Evolutionary conservation across 371 early-diverging fungal species (phyloP).

Genomic region (Polyrhizophydium stewartii): DNA sequence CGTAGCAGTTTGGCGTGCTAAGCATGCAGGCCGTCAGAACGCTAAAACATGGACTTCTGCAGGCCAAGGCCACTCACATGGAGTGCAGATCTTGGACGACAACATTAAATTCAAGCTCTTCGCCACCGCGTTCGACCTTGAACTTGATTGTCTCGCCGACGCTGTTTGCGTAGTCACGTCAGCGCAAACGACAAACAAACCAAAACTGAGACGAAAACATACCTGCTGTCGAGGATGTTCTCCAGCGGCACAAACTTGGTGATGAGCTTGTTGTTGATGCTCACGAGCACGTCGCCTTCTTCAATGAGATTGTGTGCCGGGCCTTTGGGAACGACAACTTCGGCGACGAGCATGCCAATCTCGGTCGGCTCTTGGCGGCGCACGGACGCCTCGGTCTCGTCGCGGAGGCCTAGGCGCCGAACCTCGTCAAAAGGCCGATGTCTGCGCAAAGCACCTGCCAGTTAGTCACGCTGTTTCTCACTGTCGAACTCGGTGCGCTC

Average conservation of each 20-base stretch:
- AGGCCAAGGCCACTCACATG: constrained; percentile 29
- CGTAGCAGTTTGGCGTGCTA: constrained; percentile 39
- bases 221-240: constrained; percentile 60
- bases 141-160: constrained; percentile 59
- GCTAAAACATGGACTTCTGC: not conserved
- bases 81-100: constrained; percentile 71
- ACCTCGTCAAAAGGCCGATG: constrained; percentile 47
- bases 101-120: constrained; percentile 48
- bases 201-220: not conserved
- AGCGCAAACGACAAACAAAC: not conserved
- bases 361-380: constrained; percentile 66
- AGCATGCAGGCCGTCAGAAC: not conserved
- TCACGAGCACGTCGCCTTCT: constrained; percentile 81
- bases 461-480: no score
- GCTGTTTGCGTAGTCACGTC: constrained; percentile 3
- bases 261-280: constrained; percentile 70
- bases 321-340: constrained; percentile 78
- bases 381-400: constrained; percentile 64
- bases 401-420: constrained; percentile 36
- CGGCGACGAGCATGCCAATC: constrained; percentile 85
- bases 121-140: constrained; percentile 66
- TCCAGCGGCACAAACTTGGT: constrained; percentile 85
- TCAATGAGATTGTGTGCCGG: constrained; percentile 71
- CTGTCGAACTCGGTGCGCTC: no score
- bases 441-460: not conserved